These are phyloP conservation scores for Saksenaea oblongispora DNA, from an alignment of 371 early-diverging fungal species.

Conservation along the genomic window DNA sequence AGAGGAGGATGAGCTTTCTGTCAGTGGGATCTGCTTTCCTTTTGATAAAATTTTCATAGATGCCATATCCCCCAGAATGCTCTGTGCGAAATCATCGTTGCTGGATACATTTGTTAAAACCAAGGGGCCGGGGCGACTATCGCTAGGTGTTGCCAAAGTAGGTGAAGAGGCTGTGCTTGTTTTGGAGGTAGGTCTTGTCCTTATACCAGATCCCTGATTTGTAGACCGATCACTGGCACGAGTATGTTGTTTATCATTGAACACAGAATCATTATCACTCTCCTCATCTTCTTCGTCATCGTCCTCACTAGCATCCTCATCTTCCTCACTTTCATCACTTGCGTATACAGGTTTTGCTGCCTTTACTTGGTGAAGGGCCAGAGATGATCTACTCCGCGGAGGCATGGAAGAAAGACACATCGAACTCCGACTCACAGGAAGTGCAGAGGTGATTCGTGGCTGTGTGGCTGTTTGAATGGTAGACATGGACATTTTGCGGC, in stretches of 20 bases:
- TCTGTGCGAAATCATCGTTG: no score
- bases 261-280: slow-evolving; percentile 26
- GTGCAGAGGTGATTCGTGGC: no score
- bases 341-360: slow-evolving; percentile 12
- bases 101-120: neutral
- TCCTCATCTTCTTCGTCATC: slow-evolving; percentile 34
- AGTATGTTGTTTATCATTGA: neutral
- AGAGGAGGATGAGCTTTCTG: neutral
- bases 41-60: no score
- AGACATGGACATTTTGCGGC: neutral
- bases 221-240: no score
- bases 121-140: neutral
- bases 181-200: neutral
- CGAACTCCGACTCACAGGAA: neutral
- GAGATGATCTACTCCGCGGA: neutral
- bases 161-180: neutral
- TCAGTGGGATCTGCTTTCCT: no score
- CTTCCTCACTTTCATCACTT: slow-evolving; percentile 25
- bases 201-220: no score
- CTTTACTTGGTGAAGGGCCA: neutral
- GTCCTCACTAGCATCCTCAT: slow-evolving; percentile 21
- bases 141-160: neutral
- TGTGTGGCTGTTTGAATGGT: neutral
- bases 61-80: no score
- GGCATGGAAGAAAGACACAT: slow-evolving; percentile 4